phyloP scores from a whole-genome alignment of 305 asterid species.

The Fraxinus greggii region DNA sequence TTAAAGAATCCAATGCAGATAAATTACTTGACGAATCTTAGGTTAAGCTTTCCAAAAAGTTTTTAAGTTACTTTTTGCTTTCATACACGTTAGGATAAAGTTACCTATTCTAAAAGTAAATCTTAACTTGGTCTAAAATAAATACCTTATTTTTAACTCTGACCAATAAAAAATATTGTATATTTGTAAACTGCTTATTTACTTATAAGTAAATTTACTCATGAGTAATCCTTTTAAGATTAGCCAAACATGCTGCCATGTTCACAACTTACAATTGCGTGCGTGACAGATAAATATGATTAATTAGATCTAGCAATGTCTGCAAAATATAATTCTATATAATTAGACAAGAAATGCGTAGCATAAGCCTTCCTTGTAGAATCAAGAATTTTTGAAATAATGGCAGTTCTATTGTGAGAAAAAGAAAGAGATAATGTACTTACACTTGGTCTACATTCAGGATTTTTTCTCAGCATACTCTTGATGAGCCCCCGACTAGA shows the following conservation, averaged over 20 bases:
- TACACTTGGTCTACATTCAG: conserved; percentile 93
- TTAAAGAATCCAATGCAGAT: not conserved
- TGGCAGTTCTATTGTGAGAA: not conserved
- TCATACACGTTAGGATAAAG: not conserved
- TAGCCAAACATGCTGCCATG: not conserved
- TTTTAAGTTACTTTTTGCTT: not conserved
- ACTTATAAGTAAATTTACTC: not conserved
- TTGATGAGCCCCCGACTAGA: conserved; percentile 82
- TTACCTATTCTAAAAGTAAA: not conserved
- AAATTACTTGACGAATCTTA: not conserved
- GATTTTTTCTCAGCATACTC: conserved; percentile 91
- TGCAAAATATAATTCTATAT: not conserved
- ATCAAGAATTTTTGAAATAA: not conserved
- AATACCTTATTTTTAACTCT: not conserved
- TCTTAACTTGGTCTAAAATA: not conserved
- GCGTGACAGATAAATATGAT: not conserved
- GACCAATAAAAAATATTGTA: not conserved
- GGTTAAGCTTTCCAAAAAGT: not conserved
- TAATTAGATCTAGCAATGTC: not conserved
- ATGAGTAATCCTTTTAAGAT: not conserved
- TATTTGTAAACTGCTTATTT: not conserved
- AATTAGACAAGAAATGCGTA: not conserved
- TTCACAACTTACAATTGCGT: not conserved
- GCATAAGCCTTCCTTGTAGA: not conserved
- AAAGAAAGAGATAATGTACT: conserved; percentile 14